Conservation (phyloP, 108 stramenopile species). For the Discostella stelligeroides region DNA sequence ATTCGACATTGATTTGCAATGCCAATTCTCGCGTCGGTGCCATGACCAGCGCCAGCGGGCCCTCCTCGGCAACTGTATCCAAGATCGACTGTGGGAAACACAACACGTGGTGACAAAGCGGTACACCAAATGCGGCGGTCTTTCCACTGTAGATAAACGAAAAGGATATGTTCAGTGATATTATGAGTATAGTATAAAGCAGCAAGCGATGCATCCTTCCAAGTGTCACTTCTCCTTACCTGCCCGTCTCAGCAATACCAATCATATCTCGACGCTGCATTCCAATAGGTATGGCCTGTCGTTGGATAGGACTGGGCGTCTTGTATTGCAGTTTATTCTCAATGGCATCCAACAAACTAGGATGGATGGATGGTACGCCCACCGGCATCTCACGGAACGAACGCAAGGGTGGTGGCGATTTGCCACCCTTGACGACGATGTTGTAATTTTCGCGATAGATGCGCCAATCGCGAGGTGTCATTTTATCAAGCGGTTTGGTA, state of each 20-base stretch:
- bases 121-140: conserved; percentile 94
- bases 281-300: conserved; percentile 93
- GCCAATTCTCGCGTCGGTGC: conserved; percentile 97
- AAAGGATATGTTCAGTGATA: too few species aligned
- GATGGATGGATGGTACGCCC: conserved; percentile 60
- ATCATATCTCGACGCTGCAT: conserved; percentile 95
- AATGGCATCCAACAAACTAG: conserved; percentile 69
- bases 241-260: conserved; percentile 97
- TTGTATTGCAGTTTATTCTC: conserved; percentile 70
- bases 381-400: conserved; percentile 75
- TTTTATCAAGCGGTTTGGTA: conserved; percentile 79
- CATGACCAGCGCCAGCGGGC: conserved; percentile 94
- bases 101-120: conserved; percentile 85
- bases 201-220: too few species aligned
- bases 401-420: conserved; percentile 87
- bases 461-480: conserved; percentile 97
- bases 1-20: conserved; percentile 92
- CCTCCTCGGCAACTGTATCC: conserved; percentile 79
- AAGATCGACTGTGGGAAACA: conserved; percentile 60
- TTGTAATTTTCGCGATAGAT: conserved; percentile 98
- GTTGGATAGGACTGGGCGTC: conserved; percentile 95
- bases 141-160: too few species aligned
- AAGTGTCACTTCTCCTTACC: too few species aligned
- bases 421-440: conserved; percentile 93
- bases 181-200: too few species aligned